Base-by-base conservation (phyloP, 2,329 filamentous ascomycete species). In the Decorospora gaudefroyi region DNA sequence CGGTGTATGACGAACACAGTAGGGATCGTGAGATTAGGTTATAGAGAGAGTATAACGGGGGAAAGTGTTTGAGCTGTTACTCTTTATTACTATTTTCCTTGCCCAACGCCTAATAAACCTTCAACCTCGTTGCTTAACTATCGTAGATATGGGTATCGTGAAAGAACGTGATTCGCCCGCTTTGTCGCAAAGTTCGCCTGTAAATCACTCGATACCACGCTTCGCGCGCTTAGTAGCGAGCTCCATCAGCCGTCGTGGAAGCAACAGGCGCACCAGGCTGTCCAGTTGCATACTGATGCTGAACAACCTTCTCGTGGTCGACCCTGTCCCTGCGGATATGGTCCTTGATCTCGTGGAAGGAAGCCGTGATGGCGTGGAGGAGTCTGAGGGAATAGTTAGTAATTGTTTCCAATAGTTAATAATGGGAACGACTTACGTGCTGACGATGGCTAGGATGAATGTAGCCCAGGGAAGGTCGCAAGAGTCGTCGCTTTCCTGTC, bases 401-500 rank as follows among this genome's bases (percentile, higher is more conserved):
- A 25, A 12, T 4, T 8, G 11, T 1, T 23, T 10, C 21, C 6
- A 15, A 21, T 15, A 18, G 7, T 7, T 15, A 5, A 13, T 9
- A 15, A 21, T 11, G 17, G 11, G 11, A 27, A 25, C n/a, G n/a
- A 72, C 72, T 69, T 63, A 75, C 72, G 72, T 75, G 69, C 69
- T 73, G 41, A 75, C 53, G 30, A 76, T 75, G 6, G 73, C 72
- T 44, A 75, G 40, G 7, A 74, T 65, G 46, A 76, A 76, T 0
- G 71, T 74, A 0, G 70, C 73, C 73, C 70, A 74, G 1, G 72
- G 71, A 22, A 76, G 42, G 28, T 70, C 67, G 51, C 73, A 76
- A 40, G 65, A 46, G 31, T 57, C 45, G 35, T 69, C 46, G 11
- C 34, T 51, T 46, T 1, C 50, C 55, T 5, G 48, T 62, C 18